These are phyloP conservation scores for Scutellaria baicalensis DNA, from an alignment of 257 asterid genomes.

Conservation along the genomic window DNA sequence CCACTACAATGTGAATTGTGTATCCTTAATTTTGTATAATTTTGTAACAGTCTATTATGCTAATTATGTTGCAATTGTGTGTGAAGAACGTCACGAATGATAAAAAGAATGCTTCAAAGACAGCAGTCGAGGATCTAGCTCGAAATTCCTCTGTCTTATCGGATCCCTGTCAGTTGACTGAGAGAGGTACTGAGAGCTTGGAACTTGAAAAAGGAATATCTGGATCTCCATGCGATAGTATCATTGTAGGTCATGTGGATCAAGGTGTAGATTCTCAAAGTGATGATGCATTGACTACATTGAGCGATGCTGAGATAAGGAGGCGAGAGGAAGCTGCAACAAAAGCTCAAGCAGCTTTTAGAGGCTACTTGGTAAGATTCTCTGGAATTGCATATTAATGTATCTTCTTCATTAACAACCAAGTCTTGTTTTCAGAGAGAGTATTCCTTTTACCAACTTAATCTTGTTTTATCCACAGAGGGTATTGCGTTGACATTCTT, in stretches of 20 bases:
- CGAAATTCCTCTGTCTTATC: constrained; percentile 38
- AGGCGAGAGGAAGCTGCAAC: constrained; percentile 66
- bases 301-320: constrained; percentile 37
- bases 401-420: neutral
- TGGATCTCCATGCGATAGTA: constrained; percentile 31
- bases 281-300: constrained; percentile 7
- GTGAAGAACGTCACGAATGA: constrained; percentile 44
- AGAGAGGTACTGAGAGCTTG: constrained; percentile 29
- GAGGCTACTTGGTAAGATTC: constrained; percentile 72
- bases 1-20: constrained; percentile 1
- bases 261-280: constrained; percentile 32
- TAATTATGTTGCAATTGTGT: constrained; percentile 16
- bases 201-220: constrained; percentile 38
- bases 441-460: neutral
- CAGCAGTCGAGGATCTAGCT: constrained; percentile 30
- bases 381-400: constrained; percentile 2
- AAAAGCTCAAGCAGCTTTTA: constrained; percentile 71
- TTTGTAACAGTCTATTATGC: neutral
- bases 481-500: neutral
- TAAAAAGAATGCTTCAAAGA: constrained; percentile 30
- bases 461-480: neutral
- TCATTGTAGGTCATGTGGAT: constrained; percentile 29
- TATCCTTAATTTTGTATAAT: neutral
- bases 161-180: constrained; percentile 31
- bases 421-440: neutral